Conservation (phyloP, 495 filamentous ascomycete genomes). For the Trichocladium uniseriatum region DNA sequence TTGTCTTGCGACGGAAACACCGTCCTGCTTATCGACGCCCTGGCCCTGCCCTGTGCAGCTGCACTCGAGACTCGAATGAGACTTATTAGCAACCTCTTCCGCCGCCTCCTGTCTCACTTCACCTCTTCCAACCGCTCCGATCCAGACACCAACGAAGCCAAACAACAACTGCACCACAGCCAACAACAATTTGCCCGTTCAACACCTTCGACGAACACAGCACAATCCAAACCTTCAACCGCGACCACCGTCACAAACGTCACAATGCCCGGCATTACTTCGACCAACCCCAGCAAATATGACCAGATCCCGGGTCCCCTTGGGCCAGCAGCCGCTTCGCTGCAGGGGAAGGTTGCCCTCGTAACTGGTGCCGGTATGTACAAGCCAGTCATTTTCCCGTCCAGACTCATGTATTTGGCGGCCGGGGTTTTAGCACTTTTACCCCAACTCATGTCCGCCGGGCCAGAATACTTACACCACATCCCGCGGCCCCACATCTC, state of each 20-base stretch:
- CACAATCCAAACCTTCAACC: conserved; percentile 1
- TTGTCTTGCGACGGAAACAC: neutral
- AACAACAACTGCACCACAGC: neutral
- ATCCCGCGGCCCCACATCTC: too few relatives aligned
- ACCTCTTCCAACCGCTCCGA: conserved; percentile 10
- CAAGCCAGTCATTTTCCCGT: neutral
- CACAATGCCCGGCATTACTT: conserved; percentile 36
- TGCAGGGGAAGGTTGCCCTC: conserved; percentile 44
- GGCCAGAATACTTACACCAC: too few relatives aligned
- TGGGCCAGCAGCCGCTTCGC: conserved; percentile 39
- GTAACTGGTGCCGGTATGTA: conserved; percentile 40
- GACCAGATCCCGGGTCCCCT: conserved; percentile 41
- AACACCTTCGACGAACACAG: conserved; percentile 11
- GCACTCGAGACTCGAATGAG: conserved; percentile 13
- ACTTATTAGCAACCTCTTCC: conserved; percentile 17
- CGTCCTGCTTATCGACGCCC: neutral
- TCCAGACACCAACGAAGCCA: conserved; percentile 16
- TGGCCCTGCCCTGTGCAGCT: neutral
- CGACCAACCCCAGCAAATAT: conserved; percentile 26
- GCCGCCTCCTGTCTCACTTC: conserved; percentile 25
- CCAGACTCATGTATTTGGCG: too few relatives aligned
- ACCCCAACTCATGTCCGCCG: conserved; percentile 33
- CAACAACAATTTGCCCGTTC: neutral
- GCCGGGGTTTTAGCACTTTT: conserved; percentile 8
- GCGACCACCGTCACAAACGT: neutral